A percentile compares a stretch with the other conserved stretches of the same genome.
phyloP scores from a whole-genome alignment of 176 grass and related monocot genomes.

The bread wheat (Triticum aestivum) region IWGSC_CS_RefSeq_v2.1 NC_057799.1:86916896-86917395 shows the following conservation, averaged over 20 bases:
- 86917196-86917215: background rate
- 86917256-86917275: slow-evolving; percentile 80
- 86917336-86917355: slow-evolving; percentile 96
- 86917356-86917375: slow-evolving; percentile 49
- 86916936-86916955: background rate
- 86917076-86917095: background rate
- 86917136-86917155: background rate
- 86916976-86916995: background rate
- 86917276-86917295: slow-evolving; percentile 83
- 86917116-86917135: background rate
- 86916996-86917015: slow-evolving; percentile 19
- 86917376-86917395: slow-evolving; percentile 11
- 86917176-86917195: background rate
- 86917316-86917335: slow-evolving; percentile 75
- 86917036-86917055: background rate
- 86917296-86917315: slow-evolving; percentile 84
- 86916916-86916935: slow-evolving; percentile 1
- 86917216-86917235: background rate
- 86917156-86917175: slow-evolving; percentile 11
- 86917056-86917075: background rate
- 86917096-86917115: background rate
- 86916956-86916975: background rate
- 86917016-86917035: background rate
- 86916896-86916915: background rate
- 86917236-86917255: slow-evolving; percentile 35